Evolutionary conservation across 2,329 filamentous ascomycete genomes (phyloP), one percentile per base, ranked within the genome.

Genomic region (Balansia obtecta): DNA sequence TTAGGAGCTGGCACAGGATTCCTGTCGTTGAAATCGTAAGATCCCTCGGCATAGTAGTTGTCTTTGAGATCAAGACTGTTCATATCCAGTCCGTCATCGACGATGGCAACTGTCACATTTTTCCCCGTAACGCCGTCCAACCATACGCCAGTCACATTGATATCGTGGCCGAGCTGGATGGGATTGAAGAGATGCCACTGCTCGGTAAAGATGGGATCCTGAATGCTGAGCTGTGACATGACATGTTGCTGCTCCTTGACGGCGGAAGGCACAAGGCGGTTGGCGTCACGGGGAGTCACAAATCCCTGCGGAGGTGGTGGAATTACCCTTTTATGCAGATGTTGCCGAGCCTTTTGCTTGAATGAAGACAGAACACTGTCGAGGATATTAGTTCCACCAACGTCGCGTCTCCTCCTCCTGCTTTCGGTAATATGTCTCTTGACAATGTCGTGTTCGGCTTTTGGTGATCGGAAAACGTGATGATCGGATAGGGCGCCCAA

Each of bases 101-200:
- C 87, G 58, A 98, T 93, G 50, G 91, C 91, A 2, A 95, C 88
- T 1, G 88, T 95, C 16, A 86, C 79, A 54, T 91, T 91, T 60
- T 88, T 80, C 49, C 93, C 93, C 0, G 91, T 97, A 51, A 96
- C 83, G 4, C 90, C 91, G 58, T 93, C 81, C 58, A 88, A 65
- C 93, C 93, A 98, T 6, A 97, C 76, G 12, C 83, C 88, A 0
- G 89, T 95, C n/a, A 97, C 89, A 61, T 98, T 98, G 61, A 98
- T 79, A 64, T 98, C 93, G 67, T 97, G 87, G 6, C 90, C 91
- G 0, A 81, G 64, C 58, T 95, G 82, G 6, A 85, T 64, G 0
- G 85, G 75, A 64, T 98, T 98, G 71, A 86, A 83, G 45, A 98
- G 72, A 74, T 98, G 93, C 93, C 93, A 98, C 68, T 98, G 93